These are phyloP conservation scores for Pyrus communis DNA, from an alignment of 306 rosid species.

Conservation along the genomic window DNA sequence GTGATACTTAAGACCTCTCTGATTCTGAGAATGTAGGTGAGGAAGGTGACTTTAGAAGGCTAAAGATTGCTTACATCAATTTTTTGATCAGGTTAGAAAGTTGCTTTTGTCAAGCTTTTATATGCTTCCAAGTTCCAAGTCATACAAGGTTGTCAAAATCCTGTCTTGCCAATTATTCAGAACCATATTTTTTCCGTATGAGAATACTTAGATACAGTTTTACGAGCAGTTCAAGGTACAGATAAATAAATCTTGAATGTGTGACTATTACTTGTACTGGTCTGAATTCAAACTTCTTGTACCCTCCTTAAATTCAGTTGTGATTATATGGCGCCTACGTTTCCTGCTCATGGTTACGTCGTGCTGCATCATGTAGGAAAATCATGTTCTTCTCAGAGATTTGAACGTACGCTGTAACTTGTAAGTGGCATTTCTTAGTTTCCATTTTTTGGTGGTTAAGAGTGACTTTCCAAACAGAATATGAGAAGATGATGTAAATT, in stretches of 20 bases:
- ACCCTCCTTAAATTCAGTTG: neutral
- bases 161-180: neutral
- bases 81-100: neutral
- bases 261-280: neutral
- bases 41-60: neutral
- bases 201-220: neutral
- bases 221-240: neutral
- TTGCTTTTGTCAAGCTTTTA: neutral
- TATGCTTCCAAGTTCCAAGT: neutral
- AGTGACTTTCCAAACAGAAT: neutral
- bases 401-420: neutral
- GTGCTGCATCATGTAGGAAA: neutral
- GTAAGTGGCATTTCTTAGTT: neutral
- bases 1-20: neutral
- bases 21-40: neutral
- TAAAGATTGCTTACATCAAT: neutral
- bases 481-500: neutral
- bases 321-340: neutral
- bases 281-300: neutral
- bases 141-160: neutral
- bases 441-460: neutral
- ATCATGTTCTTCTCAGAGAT: neutral
- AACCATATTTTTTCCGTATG: neutral
- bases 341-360: neutral
- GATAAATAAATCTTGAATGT: neutral